A percentile compares a stretch with the other conserved stretches of the same genome.
Conservation (phyloP, 805 yeast genomes). For the Teunomyces aglyptinius region DNA sequence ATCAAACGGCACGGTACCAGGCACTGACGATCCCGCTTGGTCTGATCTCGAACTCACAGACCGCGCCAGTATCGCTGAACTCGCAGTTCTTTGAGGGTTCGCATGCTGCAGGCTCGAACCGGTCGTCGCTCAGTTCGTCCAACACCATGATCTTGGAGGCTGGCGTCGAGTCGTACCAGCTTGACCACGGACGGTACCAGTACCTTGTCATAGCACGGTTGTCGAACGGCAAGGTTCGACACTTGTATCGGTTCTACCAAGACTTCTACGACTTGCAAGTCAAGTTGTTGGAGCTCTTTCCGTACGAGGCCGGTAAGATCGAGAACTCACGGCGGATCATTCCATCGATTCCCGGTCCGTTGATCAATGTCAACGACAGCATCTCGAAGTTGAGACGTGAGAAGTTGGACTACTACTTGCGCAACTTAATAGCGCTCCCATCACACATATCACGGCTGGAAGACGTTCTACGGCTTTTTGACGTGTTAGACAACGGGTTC, state of each 20-base stretch:
- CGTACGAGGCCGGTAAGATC: constrained; percentile 87
- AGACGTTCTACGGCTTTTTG: constrained; percentile 70
- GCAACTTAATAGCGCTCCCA: constrained; percentile 69
- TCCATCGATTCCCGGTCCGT: constrained; percentile 96
- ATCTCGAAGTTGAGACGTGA: constrained; percentile 53
- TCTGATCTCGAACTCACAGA: constrained; percentile 27
- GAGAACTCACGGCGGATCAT: constrained; percentile 73
- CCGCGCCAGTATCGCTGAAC: constrained; percentile 30
- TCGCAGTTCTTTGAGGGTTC: constrained; percentile 35
- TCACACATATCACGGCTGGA: constrained; percentile 67
- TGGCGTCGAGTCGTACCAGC: constrained; percentile 73
- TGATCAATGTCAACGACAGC: constrained; percentile 82
- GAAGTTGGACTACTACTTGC: constrained; percentile 52
- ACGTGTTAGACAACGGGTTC: constrained; percentile 54
- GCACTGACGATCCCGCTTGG: constrained; percentile 82
- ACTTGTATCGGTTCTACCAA: constrained; percentile 85
- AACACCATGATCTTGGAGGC: constrained; percentile 53
- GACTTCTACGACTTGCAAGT: constrained; percentile 96
- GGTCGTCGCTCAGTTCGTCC: constrained; percentile 31
- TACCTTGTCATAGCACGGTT: constrained; percentile 69
- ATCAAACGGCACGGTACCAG: constrained; percentile 84
- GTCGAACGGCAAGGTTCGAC: constrained; percentile 65
- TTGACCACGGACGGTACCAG: constrained; percentile 88
- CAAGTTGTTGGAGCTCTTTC: constrained; percentile 74
- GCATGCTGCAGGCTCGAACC: constrained; percentile 16